A percentile compares a stretch with the other conserved stretches of the same genome.
phyloP scores from a whole-genome alignment of 176 grass and related monocot genomes.

The Oryza coarctata region DNA sequence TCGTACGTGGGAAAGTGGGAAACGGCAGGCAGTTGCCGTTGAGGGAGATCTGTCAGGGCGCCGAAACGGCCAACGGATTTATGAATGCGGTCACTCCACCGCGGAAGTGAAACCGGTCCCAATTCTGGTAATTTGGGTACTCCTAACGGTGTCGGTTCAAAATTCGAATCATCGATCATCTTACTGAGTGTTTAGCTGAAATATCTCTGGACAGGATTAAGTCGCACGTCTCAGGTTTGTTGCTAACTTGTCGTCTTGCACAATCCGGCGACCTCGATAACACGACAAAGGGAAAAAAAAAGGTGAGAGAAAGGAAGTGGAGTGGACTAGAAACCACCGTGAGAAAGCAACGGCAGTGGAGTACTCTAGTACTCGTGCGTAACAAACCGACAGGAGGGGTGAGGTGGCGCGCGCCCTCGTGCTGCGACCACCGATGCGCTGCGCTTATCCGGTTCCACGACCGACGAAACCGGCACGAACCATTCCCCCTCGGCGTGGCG shows the following conservation, averaged over 20 bases:
- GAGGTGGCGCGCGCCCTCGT: too few relatives aligned
- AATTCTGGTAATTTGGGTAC: neutral
- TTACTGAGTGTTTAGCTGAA: neutral
- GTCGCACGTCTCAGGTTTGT: neutral
- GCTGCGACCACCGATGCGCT: too few relatives aligned
- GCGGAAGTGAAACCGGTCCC: neutral
- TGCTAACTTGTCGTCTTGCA: neutral
- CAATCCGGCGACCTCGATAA: neutral
- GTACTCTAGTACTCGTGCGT: neutral
- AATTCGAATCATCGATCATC: neutral
- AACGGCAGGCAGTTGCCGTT: conserved; percentile 22
- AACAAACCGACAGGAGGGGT: neutral
- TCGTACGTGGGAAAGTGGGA: conserved; percentile 31
- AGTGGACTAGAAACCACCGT: conserved; percentile 6
- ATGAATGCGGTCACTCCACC: too few relatives aligned
- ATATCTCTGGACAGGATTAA: too few relatives aligned
- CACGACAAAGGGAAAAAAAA: neutral
- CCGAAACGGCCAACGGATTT: conserved; percentile 19
- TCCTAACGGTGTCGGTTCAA: neutral
- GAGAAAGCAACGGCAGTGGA: neutral
- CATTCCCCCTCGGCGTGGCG: conserved; percentile 6
- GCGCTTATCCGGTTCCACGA: conserved; percentile 26
- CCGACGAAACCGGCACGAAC: neutral
- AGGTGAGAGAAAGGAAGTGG: neutral
- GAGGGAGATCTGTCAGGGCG: neutral